Evolutionary conservation across 2,329 filamentous ascomycete genomes (phyloP).

Genomic region (Tolypocladium endophyticum): DNA sequence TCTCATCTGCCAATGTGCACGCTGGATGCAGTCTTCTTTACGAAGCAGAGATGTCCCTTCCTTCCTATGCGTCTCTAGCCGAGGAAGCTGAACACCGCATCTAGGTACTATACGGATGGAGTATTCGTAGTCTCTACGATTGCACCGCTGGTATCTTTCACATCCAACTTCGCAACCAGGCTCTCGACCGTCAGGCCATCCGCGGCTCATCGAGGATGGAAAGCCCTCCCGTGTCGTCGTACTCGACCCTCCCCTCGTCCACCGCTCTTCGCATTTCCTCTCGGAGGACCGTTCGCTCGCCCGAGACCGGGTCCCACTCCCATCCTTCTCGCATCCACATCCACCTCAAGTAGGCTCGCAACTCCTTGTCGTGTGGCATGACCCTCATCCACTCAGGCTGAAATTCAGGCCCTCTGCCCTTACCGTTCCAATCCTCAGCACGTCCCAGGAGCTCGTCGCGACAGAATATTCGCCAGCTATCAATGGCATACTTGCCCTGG

Average conservation of each 20-base stretch:
- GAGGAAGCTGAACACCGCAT: too few relatives aligned
- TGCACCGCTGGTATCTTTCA: background rate
- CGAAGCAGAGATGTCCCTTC: background rate
- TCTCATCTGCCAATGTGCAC: background rate
- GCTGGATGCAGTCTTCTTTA: background rate
- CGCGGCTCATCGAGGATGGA: constrained; percentile 23
- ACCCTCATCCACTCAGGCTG: constrained; percentile 90
- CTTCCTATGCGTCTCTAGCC: background rate
- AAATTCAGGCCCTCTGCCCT: constrained; percentile 40
- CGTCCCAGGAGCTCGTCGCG: constrained; percentile 63
- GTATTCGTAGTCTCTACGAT: background rate
- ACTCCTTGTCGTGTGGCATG: constrained; percentile 72
- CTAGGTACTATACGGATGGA: too few relatives aligned
- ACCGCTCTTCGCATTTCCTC: constrained; percentile 46
- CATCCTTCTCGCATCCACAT: constrained; percentile 85
- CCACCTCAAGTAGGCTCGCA: constrained; percentile 80
- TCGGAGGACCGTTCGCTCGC: constrained; percentile 44
- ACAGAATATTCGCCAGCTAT: constrained; percentile 92
- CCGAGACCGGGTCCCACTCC: constrained; percentile 67
- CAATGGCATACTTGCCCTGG: constrained; percentile 70
- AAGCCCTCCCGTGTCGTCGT: constrained; percentile 38
- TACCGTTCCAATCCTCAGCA: constrained; percentile 56
- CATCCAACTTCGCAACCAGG: background rate
- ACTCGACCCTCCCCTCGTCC: constrained; percentile 44
- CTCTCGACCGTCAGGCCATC: background rate